phyloP scores from a whole-genome alignment of 116 monocot species.

The Zostera marina region DNA sequence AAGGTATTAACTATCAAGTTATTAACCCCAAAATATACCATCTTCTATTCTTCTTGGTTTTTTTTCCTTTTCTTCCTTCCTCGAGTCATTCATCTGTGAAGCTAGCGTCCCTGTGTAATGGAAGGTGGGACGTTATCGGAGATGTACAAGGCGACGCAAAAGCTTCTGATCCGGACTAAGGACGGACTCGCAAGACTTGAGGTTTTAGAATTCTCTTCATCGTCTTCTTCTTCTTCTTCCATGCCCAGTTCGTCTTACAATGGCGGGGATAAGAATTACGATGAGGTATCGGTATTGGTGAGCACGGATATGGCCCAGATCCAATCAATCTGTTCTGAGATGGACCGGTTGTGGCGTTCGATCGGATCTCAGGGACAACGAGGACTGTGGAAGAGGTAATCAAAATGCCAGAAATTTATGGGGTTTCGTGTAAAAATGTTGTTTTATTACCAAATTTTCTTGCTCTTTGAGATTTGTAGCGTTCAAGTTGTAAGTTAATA shows the following conservation, averaged over 20 bases:
- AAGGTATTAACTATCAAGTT: no score
- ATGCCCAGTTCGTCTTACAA: background rate
- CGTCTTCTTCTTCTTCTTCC: constrained; percentile 14
- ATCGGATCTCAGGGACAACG: constrained; percentile 54
- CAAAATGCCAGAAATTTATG: no score
- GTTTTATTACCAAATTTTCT: no score
- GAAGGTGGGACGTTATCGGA: constrained; percentile 62
- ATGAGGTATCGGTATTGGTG: constrained; percentile 33
- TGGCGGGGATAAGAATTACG: background rate
- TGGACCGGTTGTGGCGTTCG: constrained; percentile 90
- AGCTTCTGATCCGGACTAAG: constrained; percentile 46
- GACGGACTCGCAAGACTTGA: constrained; percentile 55
- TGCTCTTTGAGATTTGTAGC: no score
- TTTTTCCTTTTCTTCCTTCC: background rate
- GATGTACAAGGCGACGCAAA: constrained; percentile 58
- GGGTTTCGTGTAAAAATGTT: no score
- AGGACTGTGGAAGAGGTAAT: constrained; percentile 89
- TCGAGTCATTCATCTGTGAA: constrained; percentile 5
- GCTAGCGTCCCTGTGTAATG: constrained; percentile 6
- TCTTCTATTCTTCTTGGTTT: no score
- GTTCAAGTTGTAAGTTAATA: no score
- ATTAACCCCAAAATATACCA: no score
- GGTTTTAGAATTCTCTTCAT: constrained; percentile 38
- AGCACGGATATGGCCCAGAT: constrained; percentile 67
- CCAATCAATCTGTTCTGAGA: constrained; percentile 69